A percentile compares a stretch with the other conserved stretches of the same genome.
Evolutionary conservation across 208 protist species (phyloP).

Genomic region (Zelonia costaricensis): DNA sequence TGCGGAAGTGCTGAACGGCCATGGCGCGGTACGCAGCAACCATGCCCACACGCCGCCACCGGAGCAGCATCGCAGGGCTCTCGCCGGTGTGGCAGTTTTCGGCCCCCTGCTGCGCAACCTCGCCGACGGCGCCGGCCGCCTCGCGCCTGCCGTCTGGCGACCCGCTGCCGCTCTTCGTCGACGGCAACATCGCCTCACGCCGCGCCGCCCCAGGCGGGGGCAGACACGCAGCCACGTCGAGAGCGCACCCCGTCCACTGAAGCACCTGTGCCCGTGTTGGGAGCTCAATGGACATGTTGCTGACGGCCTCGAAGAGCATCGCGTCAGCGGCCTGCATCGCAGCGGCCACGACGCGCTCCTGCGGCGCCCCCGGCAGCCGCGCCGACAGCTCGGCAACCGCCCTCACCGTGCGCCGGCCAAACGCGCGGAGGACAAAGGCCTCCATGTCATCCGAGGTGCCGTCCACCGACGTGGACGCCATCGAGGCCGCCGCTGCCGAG

Average conservation of each 20-base stretch:
- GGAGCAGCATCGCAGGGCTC: not conserved
- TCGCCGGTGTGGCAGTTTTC: not conserved
- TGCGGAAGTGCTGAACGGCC: constrained; percentile 27
- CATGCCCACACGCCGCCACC: constrained; percentile 19
- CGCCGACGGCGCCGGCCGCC: not conserved
- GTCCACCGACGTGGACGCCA: not conserved
- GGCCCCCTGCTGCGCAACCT: not conserved
- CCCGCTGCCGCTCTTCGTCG: not conserved
- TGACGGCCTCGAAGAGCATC: not conserved
- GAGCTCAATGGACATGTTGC: not conserved
- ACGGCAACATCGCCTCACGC: not conserved
- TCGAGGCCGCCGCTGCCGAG: not conserved
- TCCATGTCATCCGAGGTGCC: not conserved
- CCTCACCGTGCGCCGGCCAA: not conserved
- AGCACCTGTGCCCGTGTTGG: constrained; percentile 6
- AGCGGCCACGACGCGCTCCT: constrained; percentile 3
- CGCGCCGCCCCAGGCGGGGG: not conserved
- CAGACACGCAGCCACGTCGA: not conserved
- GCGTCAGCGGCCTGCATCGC: constrained; percentile 6
- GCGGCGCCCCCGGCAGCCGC: constrained; percentile 3
- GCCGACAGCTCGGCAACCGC: not conserved
- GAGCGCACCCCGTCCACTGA: constrained; percentile 2
- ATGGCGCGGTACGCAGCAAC: constrained; percentile 23
- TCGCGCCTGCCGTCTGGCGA: not conserved
- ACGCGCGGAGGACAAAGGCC: not conserved